Base-by-base conservation (phyloP, 176 grass and related monocot species). In the Triticum turgidum region DNA sequence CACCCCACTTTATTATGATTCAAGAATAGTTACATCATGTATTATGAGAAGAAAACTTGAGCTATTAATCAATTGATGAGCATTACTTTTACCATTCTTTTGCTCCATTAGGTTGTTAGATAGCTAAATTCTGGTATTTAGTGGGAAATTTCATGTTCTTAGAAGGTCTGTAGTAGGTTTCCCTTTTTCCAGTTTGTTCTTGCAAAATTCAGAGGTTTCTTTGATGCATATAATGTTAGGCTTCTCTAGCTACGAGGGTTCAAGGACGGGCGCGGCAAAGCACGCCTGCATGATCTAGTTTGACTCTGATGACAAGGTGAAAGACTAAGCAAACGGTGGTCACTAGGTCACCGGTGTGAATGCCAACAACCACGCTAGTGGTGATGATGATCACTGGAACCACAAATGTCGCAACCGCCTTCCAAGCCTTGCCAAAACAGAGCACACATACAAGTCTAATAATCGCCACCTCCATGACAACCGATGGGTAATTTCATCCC, bases 301-400 rank as follows among this genome's bases (percentile, higher is more conserved):
- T 3, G 86, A 94, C 74, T 94, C 83, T 0, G 80, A 91, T 68
- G 89, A 84, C 9, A 86, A 94, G 81, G 81, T 73, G 68, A 82
- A 81, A 65, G 85, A 90, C 11, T 42, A 54, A 18, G 71, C 27
- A 25, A 51, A 83, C 3, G 73, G 22, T 11, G 73, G 70, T 27
- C 63, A 42, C 3, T 68, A 89, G 56, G 73, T 67, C 41, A 29
- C 5, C 30, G 1, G 25, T 81, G 39, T 47, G 79, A 67, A 45
- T 12, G 41, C 25, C 39, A 65, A 21, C 64, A 65, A 81, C 30
- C 39, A 39, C 17, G 15, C 25, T 0, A 3, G 10, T 30, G 41
- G 10, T 11, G 41, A 30, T 52, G 25, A 32, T 1, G 39, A 5
- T 24, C 17, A 68, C 39, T 10, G 4, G n/a, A 25, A 27, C 70